Base-by-base conservation (phyloP, 805 yeast genomes). In the Candida montana region DNA sequence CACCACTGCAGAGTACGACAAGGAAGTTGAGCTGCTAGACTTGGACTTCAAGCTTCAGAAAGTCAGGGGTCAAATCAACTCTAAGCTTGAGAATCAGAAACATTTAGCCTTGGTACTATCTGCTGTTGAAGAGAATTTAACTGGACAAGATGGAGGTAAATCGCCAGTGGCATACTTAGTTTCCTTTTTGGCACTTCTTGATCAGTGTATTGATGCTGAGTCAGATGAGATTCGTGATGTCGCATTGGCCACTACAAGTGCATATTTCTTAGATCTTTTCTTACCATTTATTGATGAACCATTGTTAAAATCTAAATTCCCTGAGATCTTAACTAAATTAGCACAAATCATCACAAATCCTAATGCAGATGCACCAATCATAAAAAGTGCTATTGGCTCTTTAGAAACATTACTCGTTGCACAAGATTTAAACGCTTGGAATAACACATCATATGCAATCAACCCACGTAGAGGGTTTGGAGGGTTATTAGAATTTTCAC, bases 121-220 rank as follows among this genome's bases (percentile, higher is more conserved):
- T 18, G 95, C 97, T 4, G 90, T 93, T 37, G 99, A 93, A 59
- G 96, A 87, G 52, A 86, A 86, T 52, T 73, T 93, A 33, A 70
- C 73, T 51, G 57, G 56, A 10, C 61, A 62, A 45, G 55, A 58
- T 30, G 56, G 48, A n/a, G 37, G 32, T 9, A 55, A 72, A 35
- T 70, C 84, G 13, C 81, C 96, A 21, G 82, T 86, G 21, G 81
- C 95, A 0, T 93, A 93, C 62, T 81, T 89, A 54, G 80, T 90
- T 15, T 85, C 96, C 0, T 82, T 91, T 49, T 64, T 91, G 47
- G 75, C 96, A 2, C 65, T 93, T 21, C 67, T 93, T 44, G 95
- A 87, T 45, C 95, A 88, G 60, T 72, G 89, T 20, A 55, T 67
- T 18, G 74, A 74, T 39, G 45, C 51, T 13, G 71, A 72, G 35